phyloP scores from a whole-genome alignment of 805 yeast genomes.

The Kazachstania taianensis region DNA sequence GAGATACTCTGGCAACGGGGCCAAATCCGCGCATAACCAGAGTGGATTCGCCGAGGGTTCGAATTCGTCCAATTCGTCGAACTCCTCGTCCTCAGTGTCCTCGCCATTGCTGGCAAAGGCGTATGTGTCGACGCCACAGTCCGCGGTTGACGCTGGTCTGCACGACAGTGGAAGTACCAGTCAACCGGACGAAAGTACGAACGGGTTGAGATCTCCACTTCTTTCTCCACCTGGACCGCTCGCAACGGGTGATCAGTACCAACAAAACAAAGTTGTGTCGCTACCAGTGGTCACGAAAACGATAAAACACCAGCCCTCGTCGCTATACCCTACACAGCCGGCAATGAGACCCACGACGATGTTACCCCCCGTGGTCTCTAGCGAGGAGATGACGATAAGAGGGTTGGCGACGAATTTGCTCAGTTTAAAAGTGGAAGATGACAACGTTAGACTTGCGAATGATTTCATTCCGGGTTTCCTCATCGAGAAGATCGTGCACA shows the following conservation, averaged over 20 bases:
- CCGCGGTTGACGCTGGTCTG: too few species aligned
- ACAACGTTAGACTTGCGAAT: not conserved
- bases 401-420: not conserved
- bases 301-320: not conserved
- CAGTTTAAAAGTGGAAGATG: slow-evolving; percentile 3
- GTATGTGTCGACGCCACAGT: not conserved
- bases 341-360: not conserved
- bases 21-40: not conserved
- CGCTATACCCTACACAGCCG: not conserved
- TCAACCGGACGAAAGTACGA: not conserved
- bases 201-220: slow-evolving; percentile 1
- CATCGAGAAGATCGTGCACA: slow-evolving; percentile 33
- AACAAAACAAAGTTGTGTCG: too few species aligned
- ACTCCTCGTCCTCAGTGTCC: not conserved
- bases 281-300: too few species aligned
- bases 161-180: too few species aligned
- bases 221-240: too few species aligned
- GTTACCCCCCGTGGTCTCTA: not conserved
- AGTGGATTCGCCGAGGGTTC: not conserved
- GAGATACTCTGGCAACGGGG: slow-evolving; percentile 7
- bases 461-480: slow-evolving; percentile 23
- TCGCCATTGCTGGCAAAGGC: not conserved
- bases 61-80: not conserved
- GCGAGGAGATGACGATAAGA: not conserved
- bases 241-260: too few species aligned